These are phyloP conservation scores for Daldinia grandis DNA, from an alignment of 495 filamentous ascomycete species.

Conservation along the genomic window DNA sequence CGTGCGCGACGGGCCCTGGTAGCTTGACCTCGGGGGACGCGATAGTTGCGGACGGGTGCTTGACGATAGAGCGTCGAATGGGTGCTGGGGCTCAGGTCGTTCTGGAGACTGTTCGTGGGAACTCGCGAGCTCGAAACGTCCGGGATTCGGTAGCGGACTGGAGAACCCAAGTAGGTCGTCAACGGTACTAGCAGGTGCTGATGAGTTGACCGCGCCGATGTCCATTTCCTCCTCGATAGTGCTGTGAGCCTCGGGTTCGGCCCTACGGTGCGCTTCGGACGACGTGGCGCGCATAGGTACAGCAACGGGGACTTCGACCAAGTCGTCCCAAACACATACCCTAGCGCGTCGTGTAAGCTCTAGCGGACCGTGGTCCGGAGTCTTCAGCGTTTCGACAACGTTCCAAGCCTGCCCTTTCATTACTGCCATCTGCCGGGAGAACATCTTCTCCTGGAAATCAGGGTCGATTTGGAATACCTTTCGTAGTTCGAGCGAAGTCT, in stretches of 20 bases:
- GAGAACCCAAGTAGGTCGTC: conserved; percentile 78
- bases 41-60: conserved; percentile 10
- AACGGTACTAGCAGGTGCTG: conserved; percentile 46
- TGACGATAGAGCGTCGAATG: conserved; percentile 20
- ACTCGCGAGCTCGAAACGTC: conserved; percentile 82
- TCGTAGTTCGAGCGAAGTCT: conserved; percentile 86
- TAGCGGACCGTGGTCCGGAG: conserved; percentile 87
- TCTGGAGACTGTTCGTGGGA: conserved; percentile 47
- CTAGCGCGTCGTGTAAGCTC: conserved; percentile 89
- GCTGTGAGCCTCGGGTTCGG: conserved; percentile 50
- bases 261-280: conserved; percentile 74
- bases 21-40: conserved; percentile 38
- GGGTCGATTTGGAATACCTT: conserved; percentile 87
- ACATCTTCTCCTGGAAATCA: conserved; percentile 98
- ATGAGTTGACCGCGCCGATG: conserved; percentile 77
- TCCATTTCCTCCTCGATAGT: conserved; percentile 84
- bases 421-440: conserved; percentile 92
- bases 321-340: conserved; percentile 97
- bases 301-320: conserved; percentile 93
- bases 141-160: conserved; percentile 74
- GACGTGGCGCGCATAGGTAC: conserved; percentile 86
- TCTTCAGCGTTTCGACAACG: conserved; percentile 95
- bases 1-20: conserved; percentile 50
- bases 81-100: conserved; percentile 27
- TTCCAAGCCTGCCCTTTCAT: conserved; percentile 99